Conservation (phyloP, 176 grass and related monocot genomes). For the Oryza meridionalis region DNA sequence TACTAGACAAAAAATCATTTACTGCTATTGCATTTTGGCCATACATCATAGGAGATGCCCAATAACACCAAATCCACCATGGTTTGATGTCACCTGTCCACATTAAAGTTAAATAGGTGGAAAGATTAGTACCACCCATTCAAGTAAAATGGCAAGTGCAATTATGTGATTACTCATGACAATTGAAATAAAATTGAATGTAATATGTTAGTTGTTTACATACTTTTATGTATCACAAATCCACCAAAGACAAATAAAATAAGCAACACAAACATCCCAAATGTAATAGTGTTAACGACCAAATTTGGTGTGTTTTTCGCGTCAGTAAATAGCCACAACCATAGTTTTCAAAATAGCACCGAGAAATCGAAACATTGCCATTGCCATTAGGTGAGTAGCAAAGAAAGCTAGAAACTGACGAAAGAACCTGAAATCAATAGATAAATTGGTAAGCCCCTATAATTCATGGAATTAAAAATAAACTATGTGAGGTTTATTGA, state of each 20-base stretch:
- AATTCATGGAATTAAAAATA: background rate
- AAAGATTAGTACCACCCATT: slow-evolving; percentile 10
- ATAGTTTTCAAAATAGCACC: slow-evolving; percentile 71
- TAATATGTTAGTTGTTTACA: background rate
- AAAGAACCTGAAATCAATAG: slow-evolving; percentile 66
- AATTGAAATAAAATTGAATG: slow-evolving; percentile 24
- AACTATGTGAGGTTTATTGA: background rate
- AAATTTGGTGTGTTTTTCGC: no score
- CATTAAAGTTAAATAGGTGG: slow-evolving; percentile 14
- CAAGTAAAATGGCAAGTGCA: background rate
- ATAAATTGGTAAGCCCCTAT: background rate
- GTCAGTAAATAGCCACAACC: slow-evolving; percentile 77
- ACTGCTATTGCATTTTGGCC: slow-evolving; percentile 78
- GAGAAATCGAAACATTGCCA: slow-evolving; percentile 71
- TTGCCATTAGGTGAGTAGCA: slow-evolving; percentile 71
- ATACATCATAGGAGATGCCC: slow-evolving; percentile 90
- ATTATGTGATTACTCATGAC: background rate
- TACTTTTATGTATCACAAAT: slow-evolving; percentile 79
- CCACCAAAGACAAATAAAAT: slow-evolving; percentile 87
- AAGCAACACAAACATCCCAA: slow-evolving; percentile 64
- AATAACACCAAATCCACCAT: slow-evolving; percentile 95
- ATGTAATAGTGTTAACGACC: no score
- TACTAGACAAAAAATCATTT: slow-evolving; percentile 83
- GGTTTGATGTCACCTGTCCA: slow-evolving; percentile 73
- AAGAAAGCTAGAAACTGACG: slow-evolving; percentile 71